Conservation (phyloP, 441 rosid species). For the Rhodomyrtus psidioides region DNA sequence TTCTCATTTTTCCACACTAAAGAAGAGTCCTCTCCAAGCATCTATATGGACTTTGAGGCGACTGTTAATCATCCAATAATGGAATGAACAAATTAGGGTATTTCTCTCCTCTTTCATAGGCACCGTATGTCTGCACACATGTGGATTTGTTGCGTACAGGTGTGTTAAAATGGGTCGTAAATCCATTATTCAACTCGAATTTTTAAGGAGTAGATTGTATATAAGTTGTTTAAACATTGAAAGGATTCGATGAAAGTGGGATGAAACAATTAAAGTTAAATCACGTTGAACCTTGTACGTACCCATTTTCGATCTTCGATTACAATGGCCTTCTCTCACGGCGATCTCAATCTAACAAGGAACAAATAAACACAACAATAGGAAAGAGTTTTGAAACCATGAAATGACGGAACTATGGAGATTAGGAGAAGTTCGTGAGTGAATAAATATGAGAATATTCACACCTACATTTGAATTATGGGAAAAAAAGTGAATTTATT, state of each 20-base stretch:
- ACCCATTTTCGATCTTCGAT: not conserved
- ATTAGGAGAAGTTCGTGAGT: not conserved
- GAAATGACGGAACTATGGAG: not conserved
- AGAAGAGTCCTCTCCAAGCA: not conserved
- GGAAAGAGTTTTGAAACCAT: not conserved
- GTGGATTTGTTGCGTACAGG: not conserved
- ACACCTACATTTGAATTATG: not conserved
- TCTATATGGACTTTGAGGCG: not conserved
- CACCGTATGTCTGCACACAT: not conserved
- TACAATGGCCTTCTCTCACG: not conserved
- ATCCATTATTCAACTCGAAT: not conserved
- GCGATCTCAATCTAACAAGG: not conserved
- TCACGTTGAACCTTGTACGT: not conserved
- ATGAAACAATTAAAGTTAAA: not conserved
- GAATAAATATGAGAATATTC: not conserved
- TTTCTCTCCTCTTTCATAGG: not conserved
- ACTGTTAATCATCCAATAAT: not conserved
- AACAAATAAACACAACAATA: not conserved
- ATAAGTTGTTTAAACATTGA: not conserved
- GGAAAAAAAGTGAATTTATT: not conserved
- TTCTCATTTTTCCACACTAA: not conserved
- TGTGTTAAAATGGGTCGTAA: not conserved
- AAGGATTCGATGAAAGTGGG: not conserved
- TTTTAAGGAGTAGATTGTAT: not conserved
- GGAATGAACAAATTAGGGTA: not conserved